phyloP scores from a whole-genome alignment of 768 basidiomycete species.

The Kwoniella dejecticola region DNA sequence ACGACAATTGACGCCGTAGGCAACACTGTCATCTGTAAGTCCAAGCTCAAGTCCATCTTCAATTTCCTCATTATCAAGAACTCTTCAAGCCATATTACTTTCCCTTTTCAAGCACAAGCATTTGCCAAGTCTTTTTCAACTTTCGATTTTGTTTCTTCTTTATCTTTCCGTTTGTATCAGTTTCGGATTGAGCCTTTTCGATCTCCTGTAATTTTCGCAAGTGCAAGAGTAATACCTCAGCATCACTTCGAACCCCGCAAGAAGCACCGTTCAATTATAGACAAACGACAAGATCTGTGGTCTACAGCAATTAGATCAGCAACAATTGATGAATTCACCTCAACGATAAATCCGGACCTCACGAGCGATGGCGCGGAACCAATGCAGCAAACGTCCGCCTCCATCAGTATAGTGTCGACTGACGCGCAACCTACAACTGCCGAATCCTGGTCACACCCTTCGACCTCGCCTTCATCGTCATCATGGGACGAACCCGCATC shows the following conservation, averaged over 20 bases:
- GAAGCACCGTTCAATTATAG: background rate
- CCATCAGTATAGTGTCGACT: too few species aligned
- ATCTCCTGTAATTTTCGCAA: slow-evolving; percentile 12
- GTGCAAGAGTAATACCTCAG: background rate
- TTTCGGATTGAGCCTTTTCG: background rate
- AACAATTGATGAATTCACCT: too few species aligned
- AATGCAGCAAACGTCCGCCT: too few species aligned
- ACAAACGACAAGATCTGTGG: background rate
- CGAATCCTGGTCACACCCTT: too few species aligned
- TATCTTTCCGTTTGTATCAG: background rate
- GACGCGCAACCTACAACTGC: too few species aligned
- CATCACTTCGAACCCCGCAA: background rate
- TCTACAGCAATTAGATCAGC: too few species aligned
- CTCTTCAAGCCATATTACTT: background rate
- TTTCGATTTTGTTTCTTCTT: background rate
- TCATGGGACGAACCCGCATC: too few species aligned
- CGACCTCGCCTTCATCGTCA: too few species aligned
- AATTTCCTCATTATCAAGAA: background rate
- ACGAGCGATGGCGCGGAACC: too few species aligned
- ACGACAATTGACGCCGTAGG: background rate
- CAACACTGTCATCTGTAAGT: background rate
- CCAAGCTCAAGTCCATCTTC: background rate
- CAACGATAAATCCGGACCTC: too few species aligned
- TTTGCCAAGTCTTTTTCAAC: background rate
- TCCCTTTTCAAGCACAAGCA: background rate